Conservation (phyloP, 2,329 filamentous ascomycete genomes). For the Davidsoniella neocaledoniae region DNA sequence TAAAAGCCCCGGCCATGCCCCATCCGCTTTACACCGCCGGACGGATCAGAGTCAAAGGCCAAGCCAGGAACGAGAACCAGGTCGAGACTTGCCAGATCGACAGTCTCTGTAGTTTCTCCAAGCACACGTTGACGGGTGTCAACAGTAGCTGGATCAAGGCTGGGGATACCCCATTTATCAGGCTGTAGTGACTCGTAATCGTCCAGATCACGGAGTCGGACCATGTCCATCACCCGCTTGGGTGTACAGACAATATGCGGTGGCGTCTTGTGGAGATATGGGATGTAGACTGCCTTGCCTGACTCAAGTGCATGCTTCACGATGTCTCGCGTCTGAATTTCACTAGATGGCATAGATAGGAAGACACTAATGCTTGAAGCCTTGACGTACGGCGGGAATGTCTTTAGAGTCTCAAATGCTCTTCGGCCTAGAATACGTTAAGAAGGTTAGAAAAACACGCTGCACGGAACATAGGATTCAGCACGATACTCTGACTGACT, state of each 20-base stretch:
- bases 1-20: slow-evolving; percentile 97
- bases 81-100: slow-evolving; percentile 45
- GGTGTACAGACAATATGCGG: slow-evolving; percentile 36
- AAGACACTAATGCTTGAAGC: slow-evolving; percentile 71
- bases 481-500: slow-evolving; percentile 32
- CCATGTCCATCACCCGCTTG: slow-evolving; percentile 77
- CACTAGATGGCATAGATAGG: slow-evolving; percentile 77
- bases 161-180: slow-evolving; percentile 94
- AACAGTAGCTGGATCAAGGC: slow-evolving; percentile 50
- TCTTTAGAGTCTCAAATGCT: slow-evolving; percentile 47
- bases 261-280: slow-evolving; percentile 58
- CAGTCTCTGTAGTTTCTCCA: slow-evolving; percentile 35
- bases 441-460: background rate
- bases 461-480: background rate
- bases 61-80: slow-evolving; percentile 85
- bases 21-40: slow-evolving; percentile 49
- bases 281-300: slow-evolving; percentile 81
- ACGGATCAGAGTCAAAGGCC: slow-evolving; percentile 57
- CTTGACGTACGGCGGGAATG: slow-evolving; percentile 55
- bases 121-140: slow-evolving; percentile 54
- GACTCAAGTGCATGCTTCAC: slow-evolving; percentile 60
- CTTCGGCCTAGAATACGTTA: slow-evolving; percentile 34
- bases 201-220: slow-evolving; percentile 51
- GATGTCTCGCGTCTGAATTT: slow-evolving; percentile 70
- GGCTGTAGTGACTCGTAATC: slow-evolving; percentile 64